These are phyloP conservation scores for Trichoderma koningiopsis DNA, from an alignment of 2,329 filamentous ascomycete species.

Conservation along the genomic window DNA sequence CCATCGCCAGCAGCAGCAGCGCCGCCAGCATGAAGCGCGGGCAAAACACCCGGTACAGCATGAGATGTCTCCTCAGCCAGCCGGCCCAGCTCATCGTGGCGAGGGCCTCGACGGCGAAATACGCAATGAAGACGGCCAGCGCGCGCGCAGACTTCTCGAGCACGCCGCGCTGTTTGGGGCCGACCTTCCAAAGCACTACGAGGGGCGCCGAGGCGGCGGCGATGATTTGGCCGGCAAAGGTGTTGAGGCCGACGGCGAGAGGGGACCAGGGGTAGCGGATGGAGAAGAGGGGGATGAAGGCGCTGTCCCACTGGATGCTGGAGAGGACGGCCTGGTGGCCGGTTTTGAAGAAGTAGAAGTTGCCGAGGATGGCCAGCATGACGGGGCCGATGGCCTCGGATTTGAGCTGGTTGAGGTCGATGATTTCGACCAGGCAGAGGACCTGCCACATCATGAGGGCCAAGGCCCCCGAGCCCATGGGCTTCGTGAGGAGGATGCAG, in stretches of 20 bases:
- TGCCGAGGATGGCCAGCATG: constrained; percentile 83
- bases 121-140: constrained; percentile 74
- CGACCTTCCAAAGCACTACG: constrained; percentile 84
- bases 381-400: constrained; percentile 78
- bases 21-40: constrained; percentile 87
- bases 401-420: constrained; percentile 63
- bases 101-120: constrained; percentile 79
- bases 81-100: constrained; percentile 91
- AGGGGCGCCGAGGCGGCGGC: constrained; percentile 79
- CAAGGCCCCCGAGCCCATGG: constrained; percentile 87
- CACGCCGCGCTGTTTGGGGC: constrained; percentile 69
- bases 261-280: constrained; percentile 91
- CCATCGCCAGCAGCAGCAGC: constrained; percentile 71
- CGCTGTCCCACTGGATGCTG: constrained; percentile 93
- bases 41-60: constrained; percentile 93
- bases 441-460: constrained; percentile 86
- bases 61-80: constrained; percentile 84
- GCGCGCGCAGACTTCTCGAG: constrained; percentile 71
- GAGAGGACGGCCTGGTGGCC: constrained; percentile 88
- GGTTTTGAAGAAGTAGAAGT: constrained; percentile 96
- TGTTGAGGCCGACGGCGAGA: constrained; percentile 79
- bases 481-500: constrained; percentile 82
- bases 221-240: constrained; percentile 85
- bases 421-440: constrained; percentile 70
- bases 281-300: constrained; percentile 83